phyloP scores from a whole-genome alignment of 2,329 filamentous ascomycete genomes.

The Leptographium galeiforme region DNA sequence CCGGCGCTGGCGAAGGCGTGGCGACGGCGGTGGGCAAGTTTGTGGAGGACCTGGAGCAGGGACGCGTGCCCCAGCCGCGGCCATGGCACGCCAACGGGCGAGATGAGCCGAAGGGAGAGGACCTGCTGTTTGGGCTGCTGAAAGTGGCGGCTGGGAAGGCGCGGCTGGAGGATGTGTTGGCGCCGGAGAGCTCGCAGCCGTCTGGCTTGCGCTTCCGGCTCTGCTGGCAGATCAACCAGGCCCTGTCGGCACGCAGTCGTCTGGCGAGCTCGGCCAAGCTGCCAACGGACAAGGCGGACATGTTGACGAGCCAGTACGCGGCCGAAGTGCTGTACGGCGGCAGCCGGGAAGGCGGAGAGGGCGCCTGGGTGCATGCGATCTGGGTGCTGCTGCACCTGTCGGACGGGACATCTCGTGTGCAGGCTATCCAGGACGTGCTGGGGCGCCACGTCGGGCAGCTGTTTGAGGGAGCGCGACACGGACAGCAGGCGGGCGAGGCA shows the following conservation, averaged over 20 bases:
- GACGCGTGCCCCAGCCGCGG: slow-evolving; percentile 58
- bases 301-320: slow-evolving; percentile 32
- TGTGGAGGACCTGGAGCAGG: slow-evolving; percentile 56
- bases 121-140: slow-evolving; percentile 76
- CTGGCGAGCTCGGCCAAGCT: slow-evolving; percentile 28
- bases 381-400: slow-evolving; percentile 72
- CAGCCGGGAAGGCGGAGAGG: slow-evolving; percentile 31
- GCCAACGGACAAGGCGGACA: slow-evolving; percentile 53
- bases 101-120: slow-evolving; percentile 48
- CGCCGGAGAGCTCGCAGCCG: slow-evolving; percentile 63
- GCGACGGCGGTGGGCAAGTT: slow-evolving; percentile 62
- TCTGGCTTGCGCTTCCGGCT: slow-evolving; percentile 64
- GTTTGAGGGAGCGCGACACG: slow-evolving; percentile 23
- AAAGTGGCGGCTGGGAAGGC: slow-evolving; percentile 58
- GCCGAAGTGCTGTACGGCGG: slow-evolving; percentile 9
- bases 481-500: slow-evolving; percentile 14
- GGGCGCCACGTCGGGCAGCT: slow-evolving; percentile 58
- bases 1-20: slow-evolving; percentile 53
- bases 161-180: slow-evolving; percentile 56
- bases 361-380: slow-evolving; percentile 55
- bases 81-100: slow-evolving; percentile 53
- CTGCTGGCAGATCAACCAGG: slow-evolving; percentile 72
- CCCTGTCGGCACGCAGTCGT: slow-evolving; percentile 36
- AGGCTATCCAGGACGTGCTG: slow-evolving; percentile 59
- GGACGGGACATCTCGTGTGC: slow-evolving; percentile 46